These are phyloP conservation scores for Leccinum aurantiacum DNA, from an alignment of 768 basidiomycete genomes.

Conservation along the genomic window DNA sequence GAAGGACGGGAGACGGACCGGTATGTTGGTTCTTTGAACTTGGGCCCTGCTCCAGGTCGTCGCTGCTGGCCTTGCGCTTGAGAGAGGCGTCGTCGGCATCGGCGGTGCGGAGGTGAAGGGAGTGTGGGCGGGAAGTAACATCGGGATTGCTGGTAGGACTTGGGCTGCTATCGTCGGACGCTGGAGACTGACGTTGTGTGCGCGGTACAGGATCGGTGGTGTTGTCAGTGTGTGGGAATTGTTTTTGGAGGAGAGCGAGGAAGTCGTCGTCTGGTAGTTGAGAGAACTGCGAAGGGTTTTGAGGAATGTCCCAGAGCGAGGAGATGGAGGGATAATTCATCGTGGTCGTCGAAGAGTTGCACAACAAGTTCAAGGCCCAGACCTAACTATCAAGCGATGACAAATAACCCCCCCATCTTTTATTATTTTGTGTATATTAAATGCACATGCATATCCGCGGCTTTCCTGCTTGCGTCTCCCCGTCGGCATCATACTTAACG, in stretches of 20 bases:
- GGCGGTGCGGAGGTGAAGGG: conserved; percentile 29
- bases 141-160: conserved; percentile 60
- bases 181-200: conserved; percentile 45
- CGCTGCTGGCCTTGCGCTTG: conserved; percentile 78
- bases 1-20: conserved; percentile 37
- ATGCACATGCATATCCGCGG: conserved; percentile 4
- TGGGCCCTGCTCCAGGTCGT: conserved; percentile 62
- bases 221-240: conserved; percentile 48
- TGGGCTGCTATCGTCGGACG: conserved; percentile 76
- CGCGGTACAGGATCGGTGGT: conserved; percentile 50
- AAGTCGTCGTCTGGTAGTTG: conserved; percentile 76
- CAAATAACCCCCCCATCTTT: conserved; percentile 5
- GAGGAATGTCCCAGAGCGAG: conserved; percentile 68
- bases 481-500: conserved; percentile 3
- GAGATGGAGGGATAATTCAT: conserved; percentile 42
- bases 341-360: conserved; percentile 5
- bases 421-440: conserved; percentile 12
- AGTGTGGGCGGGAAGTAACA: conserved; percentile 21
- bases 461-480: conserved; percentile 11
- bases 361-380: neutral
- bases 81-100: conserved; percentile 48
- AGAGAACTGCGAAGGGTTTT: conserved; percentile 52
- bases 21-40: conserved; percentile 67
- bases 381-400: neutral
- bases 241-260: conserved; percentile 73